phyloP scores from a whole-genome alignment of 441 rosid species.

The Hura crepitans region DNA sequence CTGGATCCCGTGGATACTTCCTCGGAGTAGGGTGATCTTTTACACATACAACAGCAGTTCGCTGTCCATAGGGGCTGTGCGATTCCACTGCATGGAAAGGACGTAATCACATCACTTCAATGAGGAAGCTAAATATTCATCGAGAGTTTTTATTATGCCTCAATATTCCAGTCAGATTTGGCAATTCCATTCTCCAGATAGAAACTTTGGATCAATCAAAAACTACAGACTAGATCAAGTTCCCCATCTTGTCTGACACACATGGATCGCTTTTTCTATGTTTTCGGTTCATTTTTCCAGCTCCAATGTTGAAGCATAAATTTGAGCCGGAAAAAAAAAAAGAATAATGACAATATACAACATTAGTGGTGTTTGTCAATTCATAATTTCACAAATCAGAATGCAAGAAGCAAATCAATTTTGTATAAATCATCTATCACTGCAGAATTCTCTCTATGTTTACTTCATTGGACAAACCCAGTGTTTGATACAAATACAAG shows the following conservation, averaged over 20 bases:
- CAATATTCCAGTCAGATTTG: conserved; percentile 9
- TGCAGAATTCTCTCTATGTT: background rate
- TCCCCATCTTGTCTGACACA: background rate
- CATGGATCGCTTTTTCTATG: background rate
- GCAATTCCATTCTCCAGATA: background rate
- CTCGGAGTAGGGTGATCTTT: conserved; percentile 61
- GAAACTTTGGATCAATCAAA: background rate
- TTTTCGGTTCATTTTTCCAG: background rate
- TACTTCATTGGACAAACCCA: background rate
- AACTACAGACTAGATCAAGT: background rate
- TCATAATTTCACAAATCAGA: background rate
- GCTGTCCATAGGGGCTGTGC: conserved; percentile 71
- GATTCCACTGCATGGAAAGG: conserved; percentile 58
- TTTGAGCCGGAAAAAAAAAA: background rate
- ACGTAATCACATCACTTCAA: conserved; percentile 15
- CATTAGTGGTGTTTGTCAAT: background rate
- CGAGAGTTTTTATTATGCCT: background rate
- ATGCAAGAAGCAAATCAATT: background rate
- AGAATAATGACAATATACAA: background rate
- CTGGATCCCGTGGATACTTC: conserved; percentile 78
- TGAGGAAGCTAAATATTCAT: conserved; percentile 4
- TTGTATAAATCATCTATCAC: conserved; percentile 4
- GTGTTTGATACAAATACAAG: background rate
- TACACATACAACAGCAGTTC: conserved; percentile 63
- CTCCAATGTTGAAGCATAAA: background rate